A percentile compares a stretch with the other conserved stretches of the same genome.
Evolutionary conservation across 371 early-diverging fungal genomes (phyloP).

Genomic region (Apophysomyces elegans): DNA sequence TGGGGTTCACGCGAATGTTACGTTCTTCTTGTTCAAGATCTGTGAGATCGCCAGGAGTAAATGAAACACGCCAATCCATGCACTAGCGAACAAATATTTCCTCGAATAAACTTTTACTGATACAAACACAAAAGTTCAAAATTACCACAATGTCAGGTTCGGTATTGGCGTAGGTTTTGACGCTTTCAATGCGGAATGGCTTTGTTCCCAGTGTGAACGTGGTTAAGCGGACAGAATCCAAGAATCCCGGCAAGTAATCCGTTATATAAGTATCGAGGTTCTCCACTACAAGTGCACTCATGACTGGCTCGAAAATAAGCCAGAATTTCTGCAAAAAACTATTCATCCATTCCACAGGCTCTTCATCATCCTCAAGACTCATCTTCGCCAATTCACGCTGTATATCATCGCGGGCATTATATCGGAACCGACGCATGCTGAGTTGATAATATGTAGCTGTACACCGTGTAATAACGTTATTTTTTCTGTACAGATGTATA

Average conservation of each 20-base stretch:
- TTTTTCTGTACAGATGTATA: background rate
- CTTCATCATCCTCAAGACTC: constrained; percentile 59
- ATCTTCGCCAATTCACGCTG: constrained; percentile 59
- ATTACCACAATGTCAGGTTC: constrained; percentile 83
- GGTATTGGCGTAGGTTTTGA: constrained; percentile 77
- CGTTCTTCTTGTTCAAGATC: constrained; percentile 69
- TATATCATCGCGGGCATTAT: constrained; percentile 70
- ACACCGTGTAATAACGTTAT: background rate
- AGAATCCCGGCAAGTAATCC: constrained; percentile 83
- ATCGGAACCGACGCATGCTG: constrained; percentile 65
- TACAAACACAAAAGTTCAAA: no score
- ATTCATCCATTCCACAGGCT: constrained; percentile 98
- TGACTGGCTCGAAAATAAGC: constrained; percentile 93
- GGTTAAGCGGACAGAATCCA: constrained; percentile 88
- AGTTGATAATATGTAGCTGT: constrained; percentile 71
- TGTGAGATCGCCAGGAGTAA: constrained; percentile 79
- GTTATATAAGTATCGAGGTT: constrained; percentile 76
- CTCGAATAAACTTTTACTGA: no score
- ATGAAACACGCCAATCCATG: constrained; percentile 94
- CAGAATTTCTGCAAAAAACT: constrained; percentile 84
- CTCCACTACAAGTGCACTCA: constrained; percentile 79
- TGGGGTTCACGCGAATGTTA: constrained; percentile 80
- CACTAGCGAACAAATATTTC: constrained; percentile 37
- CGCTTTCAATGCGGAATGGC: constrained; percentile 89
- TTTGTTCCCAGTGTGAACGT: constrained; percentile 97